Conservation (phyloP, 2,329 filamentous ascomycete genomes). For the Fusarium solani-melongenae region DNA sequence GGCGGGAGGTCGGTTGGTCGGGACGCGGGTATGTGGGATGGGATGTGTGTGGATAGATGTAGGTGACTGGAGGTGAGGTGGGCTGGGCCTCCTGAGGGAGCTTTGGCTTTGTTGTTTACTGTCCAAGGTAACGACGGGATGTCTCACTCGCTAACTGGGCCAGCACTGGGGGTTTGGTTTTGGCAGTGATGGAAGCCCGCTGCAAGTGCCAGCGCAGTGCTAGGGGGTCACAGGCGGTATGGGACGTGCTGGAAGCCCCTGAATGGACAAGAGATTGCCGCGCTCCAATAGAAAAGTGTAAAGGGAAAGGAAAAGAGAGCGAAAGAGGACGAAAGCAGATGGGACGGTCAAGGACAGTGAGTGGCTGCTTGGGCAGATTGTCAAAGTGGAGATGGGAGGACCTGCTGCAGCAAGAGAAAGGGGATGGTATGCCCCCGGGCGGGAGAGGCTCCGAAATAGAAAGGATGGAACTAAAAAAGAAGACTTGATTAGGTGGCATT, state of each 20-base stretch:
- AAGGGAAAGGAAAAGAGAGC: background rate
- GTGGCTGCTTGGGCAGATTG: constrained; percentile 24
- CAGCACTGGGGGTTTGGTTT: background rate
- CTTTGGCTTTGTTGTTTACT: constrained; percentile 33
- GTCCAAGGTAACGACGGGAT: constrained; percentile 19
- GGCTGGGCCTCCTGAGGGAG: constrained; percentile 19
- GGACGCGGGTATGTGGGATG: constrained; percentile 21
- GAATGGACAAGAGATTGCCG: background rate
- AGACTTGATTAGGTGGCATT: constrained; percentile 2
- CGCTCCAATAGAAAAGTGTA: background rate
- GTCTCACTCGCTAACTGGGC: background rate
- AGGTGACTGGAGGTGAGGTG: background rate
- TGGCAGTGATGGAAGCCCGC: background rate
- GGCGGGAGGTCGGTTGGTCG: constrained; percentile 6
- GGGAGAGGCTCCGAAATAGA: constrained; percentile 23
- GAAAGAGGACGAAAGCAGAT: background rate
- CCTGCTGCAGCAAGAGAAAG: constrained; percentile 7
- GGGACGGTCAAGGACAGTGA: constrained; percentile 13
- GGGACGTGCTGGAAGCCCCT: background rate
- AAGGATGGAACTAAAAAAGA: constrained; percentile 27
- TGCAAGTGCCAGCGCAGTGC: background rate
- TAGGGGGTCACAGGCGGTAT: background rate
- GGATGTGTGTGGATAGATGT: background rate
- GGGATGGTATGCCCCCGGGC: constrained; percentile 3
- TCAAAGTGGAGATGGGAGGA: constrained; percentile 13